A percentile compares a stretch with the other conserved stretches of the same genome.
Evolutionary conservation across 495 filamentous ascomycete species (phyloP).

Genomic region (Penicillium chermesinum): DNA sequence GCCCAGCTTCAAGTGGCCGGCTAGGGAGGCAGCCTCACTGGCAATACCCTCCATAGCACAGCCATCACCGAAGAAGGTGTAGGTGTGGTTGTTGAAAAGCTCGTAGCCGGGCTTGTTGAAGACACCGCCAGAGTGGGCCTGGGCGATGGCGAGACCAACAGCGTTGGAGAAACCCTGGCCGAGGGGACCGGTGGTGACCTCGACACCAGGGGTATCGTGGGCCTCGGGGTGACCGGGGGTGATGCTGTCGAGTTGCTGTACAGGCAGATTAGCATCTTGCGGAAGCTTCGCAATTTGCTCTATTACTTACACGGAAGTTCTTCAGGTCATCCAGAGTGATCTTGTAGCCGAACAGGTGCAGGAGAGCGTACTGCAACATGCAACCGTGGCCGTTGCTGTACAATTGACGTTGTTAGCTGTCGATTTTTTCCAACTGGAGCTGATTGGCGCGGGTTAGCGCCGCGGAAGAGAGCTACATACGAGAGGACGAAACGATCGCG

Average conservation of each 20-base stretch:
- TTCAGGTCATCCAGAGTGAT: constrained; percentile 87
- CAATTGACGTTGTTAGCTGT: constrained; percentile 7
- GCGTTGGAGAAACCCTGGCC: constrained; percentile 94
- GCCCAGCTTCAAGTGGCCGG: constrained; percentile 93
- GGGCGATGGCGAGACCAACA: constrained; percentile 93
- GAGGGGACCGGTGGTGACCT: constrained; percentile 96
- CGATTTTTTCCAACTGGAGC: not conserved
- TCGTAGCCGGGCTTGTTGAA: constrained; percentile 98
- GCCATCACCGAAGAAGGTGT: constrained; percentile 92
- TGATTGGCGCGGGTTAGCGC: not conserved
- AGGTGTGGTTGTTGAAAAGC: constrained; percentile 94
- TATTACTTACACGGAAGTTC: constrained; percentile 76
- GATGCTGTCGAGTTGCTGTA: constrained; percentile 77
- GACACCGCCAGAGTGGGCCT: constrained; percentile 78
- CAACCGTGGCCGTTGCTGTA: constrained; percentile 93
- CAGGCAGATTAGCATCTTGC: constrained; percentile 1
- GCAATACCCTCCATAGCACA: constrained; percentile 99
- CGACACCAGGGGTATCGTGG: constrained; percentile 92
- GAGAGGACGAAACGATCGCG: constrained; percentile 98
- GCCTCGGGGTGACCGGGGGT: constrained; percentile 96
- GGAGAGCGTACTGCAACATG: constrained; percentile 98
- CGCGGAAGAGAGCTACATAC: constrained; percentile 54
- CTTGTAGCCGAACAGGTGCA: constrained; percentile 92
- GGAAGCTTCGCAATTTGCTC: not conserved
- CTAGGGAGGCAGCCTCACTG: constrained; percentile 83